Evolutionary conservation across 2,329 filamentous ascomycete species (phyloP).

Genomic region (Pseudopyricularia cyperi): DNA sequence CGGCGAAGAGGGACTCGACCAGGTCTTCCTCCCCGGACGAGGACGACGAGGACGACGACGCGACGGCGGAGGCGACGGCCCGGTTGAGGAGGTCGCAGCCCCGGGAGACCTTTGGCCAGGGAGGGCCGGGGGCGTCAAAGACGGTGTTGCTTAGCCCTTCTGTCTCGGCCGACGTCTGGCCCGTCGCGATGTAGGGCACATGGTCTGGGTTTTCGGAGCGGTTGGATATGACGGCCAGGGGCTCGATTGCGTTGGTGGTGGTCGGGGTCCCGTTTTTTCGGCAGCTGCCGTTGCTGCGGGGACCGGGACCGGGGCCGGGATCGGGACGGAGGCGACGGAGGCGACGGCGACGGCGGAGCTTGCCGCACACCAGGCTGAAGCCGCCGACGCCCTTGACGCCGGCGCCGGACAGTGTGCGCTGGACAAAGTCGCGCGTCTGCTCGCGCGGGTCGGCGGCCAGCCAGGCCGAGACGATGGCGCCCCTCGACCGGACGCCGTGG

Average conservation of each 20-base stretch:
- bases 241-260: conserved; percentile 20
- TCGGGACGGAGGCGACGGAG: background rate
- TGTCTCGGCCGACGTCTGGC: conserved; percentile 24
- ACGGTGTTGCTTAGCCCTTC: conserved; percentile 52
- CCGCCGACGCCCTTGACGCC: conserved; percentile 50
- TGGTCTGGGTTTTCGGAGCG: conserved; percentile 36
- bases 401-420: conserved; percentile 35
- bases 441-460: conserved; percentile 35
- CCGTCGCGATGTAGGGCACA: conserved; percentile 44
- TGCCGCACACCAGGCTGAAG: conserved; percentile 54
- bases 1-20: conserved; percentile 33
- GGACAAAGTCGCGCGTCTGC: conserved; percentile 34
- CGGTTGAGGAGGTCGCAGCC: conserved; percentile 34
- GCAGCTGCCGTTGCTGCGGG: background rate
- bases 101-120: conserved; percentile 47
- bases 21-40: conserved; percentile 29
- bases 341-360: conserved; percentile 27
- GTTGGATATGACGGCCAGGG: conserved; percentile 50
- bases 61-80: conserved; percentile 24
- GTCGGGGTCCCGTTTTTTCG: background rate
- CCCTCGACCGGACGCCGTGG: conserved; percentile 42
- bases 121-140: conserved; percentile 26
- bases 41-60: background rate
- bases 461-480: conserved; percentile 52
- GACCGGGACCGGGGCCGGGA: background rate